A percentile compares a stretch with the other conserved stretches of the same genome.
Evolutionary conservation across 2,329 filamentous ascomycete genomes (phyloP).

Genomic region (Apiospora aurea): DNA sequence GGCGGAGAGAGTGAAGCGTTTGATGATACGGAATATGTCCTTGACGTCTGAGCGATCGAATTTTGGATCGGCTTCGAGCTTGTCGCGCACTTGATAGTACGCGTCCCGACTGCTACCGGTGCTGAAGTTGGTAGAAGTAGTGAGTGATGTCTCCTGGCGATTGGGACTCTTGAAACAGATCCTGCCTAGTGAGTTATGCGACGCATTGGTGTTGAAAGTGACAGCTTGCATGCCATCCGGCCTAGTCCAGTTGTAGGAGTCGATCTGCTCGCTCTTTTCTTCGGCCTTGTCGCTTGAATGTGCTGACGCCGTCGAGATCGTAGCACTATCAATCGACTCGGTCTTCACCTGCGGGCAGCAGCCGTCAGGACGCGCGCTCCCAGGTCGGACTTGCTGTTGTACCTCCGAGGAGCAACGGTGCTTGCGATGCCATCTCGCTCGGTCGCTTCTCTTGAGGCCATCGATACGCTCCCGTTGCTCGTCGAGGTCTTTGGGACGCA

Average conservation of each 20-base stretch:
- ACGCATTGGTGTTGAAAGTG: neutral
- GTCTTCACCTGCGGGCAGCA: conserved; percentile 34
- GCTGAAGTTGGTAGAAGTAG: conserved; percentile 48
- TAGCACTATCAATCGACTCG: conserved; percentile 34
- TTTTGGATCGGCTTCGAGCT: conserved; percentile 19
- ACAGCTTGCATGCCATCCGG: neutral
- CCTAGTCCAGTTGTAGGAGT: conserved; percentile 32
- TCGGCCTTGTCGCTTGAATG: conserved; percentile 35
- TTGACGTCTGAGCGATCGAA: conserved; percentile 43
- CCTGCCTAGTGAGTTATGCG: conserved; percentile 10
- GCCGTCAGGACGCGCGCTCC: conserved; percentile 29
- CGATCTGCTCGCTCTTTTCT: conserved; percentile 1
- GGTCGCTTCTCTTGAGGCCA: conserved; percentile 46
- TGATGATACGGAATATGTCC: conserved; percentile 33
- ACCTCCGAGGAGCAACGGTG: conserved; percentile 33
- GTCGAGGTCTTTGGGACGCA: conserved; percentile 57
- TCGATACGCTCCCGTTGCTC: conserved; percentile 60
- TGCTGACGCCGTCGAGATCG: conserved; percentile 34
- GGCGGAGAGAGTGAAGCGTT: conserved; percentile 41
- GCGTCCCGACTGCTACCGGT: conserved; percentile 45
- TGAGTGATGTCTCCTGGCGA: conserved; percentile 46
- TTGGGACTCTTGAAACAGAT: conserved; percentile 34
- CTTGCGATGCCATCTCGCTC: conserved; percentile 37
- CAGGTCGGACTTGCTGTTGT: neutral
- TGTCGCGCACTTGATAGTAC: conserved; percentile 19